Conservation (phyloP, 306 rosid genomes). For the Medicago ruthenica region DNA sequence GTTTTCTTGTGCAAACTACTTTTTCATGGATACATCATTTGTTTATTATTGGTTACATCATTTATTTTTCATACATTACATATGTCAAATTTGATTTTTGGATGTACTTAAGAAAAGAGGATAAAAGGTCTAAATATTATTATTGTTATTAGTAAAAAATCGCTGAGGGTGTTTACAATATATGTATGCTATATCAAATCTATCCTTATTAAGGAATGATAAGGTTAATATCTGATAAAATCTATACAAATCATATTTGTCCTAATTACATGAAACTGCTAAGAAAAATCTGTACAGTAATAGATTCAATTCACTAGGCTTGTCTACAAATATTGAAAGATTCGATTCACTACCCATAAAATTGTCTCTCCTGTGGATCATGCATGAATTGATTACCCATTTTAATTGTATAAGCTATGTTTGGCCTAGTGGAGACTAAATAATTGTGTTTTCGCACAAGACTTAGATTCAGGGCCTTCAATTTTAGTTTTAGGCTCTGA, state of each 20-base stretch:
- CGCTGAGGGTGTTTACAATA: neutral
- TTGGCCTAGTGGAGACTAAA: neutral
- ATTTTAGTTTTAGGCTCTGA: neutral
- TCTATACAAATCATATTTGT: no score
- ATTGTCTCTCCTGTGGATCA: neutral
- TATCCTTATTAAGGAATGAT: no score
- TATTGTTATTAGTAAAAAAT: neutral
- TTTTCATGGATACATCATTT: constrained; percentile 26
- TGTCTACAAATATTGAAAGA: neutral
- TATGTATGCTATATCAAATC: neutral
- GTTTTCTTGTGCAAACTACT: constrained; percentile 10
- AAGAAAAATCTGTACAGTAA: no score
- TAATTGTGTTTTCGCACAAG: neutral
- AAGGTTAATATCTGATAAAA: no score
- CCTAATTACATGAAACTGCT: no score
- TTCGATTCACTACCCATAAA: neutral
- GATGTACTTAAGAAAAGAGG: neutral
- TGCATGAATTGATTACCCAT: neutral
- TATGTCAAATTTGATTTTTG: constrained; percentile 27
- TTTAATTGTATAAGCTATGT: neutral
- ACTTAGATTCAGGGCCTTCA: neutral
- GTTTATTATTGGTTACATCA: neutral
- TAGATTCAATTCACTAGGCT: neutral
- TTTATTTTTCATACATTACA: neutral
- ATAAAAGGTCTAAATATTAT: neutral